These are phyloP conservation scores for Euphorbia peplus DNA, from an alignment of 345 rosid species.

Conservation along the genomic window DNA sequence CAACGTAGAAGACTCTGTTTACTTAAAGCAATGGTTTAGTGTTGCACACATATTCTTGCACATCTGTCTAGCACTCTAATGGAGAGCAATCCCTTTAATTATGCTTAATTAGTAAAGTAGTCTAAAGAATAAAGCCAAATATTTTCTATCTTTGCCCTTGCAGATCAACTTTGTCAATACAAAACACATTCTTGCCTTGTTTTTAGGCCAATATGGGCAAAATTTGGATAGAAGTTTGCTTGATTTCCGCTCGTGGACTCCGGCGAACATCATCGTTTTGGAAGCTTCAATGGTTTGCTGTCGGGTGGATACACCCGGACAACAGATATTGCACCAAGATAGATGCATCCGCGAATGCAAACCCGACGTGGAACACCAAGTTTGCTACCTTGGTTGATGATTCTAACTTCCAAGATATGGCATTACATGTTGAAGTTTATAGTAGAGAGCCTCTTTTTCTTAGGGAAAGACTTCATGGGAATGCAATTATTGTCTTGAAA, in stretches of 20 bases:
- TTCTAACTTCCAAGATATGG: conserved; percentile 39
- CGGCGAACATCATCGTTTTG: conserved; percentile 56
- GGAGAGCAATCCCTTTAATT: conserved; percentile 10
- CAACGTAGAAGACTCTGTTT: no score
- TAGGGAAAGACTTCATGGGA: conserved; percentile 69
- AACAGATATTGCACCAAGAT: conserved; percentile 83
- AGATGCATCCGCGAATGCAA: conserved; percentile 60
- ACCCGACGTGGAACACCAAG: conserved; percentile 81
- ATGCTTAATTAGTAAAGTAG: conserved; percentile 31
- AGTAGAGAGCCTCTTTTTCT: conserved; percentile 89
- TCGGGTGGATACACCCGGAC: conserved; percentile 84
- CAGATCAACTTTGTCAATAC: conserved; percentile 14
- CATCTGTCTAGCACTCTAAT: conserved; percentile 17
- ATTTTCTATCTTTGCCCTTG: conserved; percentile 10
- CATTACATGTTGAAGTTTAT: conserved; percentile 66
- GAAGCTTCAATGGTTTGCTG: conserved; percentile 94
- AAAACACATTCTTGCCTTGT: neutral
- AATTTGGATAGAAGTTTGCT: conserved; percentile 59
- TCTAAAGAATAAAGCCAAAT: conserved; percentile 11
- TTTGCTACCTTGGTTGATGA: conserved; percentile 57
- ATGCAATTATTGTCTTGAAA: conserved; percentile 61
- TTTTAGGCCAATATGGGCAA: conserved; percentile 49
- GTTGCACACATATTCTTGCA: conserved; percentile 24
- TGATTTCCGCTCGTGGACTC: conserved; percentile 79
- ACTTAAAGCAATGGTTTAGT: no score